Conservation (phyloP, 805 yeast genomes). For the Clavispora santaluciae region DNA sequence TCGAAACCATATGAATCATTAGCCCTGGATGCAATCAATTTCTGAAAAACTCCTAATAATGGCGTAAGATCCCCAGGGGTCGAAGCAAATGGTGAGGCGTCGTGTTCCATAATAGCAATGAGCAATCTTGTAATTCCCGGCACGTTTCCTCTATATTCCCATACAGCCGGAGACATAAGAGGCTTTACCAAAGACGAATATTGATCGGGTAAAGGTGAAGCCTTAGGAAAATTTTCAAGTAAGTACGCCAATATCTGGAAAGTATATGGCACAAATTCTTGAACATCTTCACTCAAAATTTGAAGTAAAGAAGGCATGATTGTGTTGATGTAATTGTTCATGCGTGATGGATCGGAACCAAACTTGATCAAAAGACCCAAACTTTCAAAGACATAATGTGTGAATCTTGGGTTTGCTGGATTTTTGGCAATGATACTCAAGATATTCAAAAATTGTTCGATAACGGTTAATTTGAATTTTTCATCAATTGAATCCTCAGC, state of each 20-base stretch:
- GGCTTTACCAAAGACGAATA: constrained; percentile 72
- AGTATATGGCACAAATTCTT: constrained; percentile 90
- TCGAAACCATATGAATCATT: constrained; percentile 86
- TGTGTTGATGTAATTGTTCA: constrained; percentile 35
- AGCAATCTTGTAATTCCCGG: constrained; percentile 88
- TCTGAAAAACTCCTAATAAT: constrained; percentile 93
- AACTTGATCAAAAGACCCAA: constrained; percentile 70
- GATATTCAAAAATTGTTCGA: constrained; percentile 66
- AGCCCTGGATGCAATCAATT: constrained; percentile 76
- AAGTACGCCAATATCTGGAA: constrained; percentile 84
- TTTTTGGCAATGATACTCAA: constrained; percentile 70
- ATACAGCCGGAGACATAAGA: constrained; percentile 78
- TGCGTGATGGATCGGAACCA: constrained; percentile 19
- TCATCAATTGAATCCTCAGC: constrained; percentile 58
- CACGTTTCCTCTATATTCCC: constrained; percentile 91
- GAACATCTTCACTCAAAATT: constrained; percentile 77
- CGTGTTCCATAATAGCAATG: constrained; percentile 55
- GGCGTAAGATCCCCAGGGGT: constrained; percentile 52
- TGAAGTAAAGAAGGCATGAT: constrained; percentile 64
- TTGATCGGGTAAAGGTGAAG: constrained; percentile 53
- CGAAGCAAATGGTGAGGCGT: constrained; percentile 35
- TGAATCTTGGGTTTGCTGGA: constrained; percentile 93
- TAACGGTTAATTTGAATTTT: constrained; percentile 40
- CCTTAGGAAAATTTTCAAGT: constrained; percentile 54
- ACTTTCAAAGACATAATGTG: constrained; percentile 87